Conservation (phyloP, 1,139 yeast genomes). For the Suhomyces bolitotheri region DNA sequence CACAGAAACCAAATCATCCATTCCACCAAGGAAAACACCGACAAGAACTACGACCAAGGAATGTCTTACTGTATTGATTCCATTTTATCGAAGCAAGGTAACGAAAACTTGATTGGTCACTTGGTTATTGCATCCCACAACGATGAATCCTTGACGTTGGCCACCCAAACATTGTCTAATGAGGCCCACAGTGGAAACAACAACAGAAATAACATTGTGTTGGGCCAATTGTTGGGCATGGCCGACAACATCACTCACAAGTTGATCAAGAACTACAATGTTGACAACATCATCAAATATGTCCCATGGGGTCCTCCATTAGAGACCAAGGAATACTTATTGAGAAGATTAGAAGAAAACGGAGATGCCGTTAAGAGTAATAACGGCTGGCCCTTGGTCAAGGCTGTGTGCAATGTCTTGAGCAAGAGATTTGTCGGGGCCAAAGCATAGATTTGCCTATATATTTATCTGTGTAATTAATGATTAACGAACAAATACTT, state of each 20-base stretch:
- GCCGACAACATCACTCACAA: slow-evolving; percentile 86
- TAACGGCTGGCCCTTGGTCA: slow-evolving; percentile 77
- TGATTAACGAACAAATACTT: slow-evolving; percentile 11
- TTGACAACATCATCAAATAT: slow-evolving; percentile 81
- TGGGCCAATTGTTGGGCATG: slow-evolving; percentile 95
- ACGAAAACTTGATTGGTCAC: slow-evolving; percentile 68
- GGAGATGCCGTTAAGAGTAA: slow-evolving; percentile 93
- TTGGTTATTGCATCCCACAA: slow-evolving; percentile 94
- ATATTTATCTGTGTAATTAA: slow-evolving; percentile 2
- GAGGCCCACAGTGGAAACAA: slow-evolving; percentile 24
- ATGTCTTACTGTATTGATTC: slow-evolving; percentile 63
- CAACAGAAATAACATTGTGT: slow-evolving; percentile 65
- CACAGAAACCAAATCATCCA: slow-evolving; percentile 68
- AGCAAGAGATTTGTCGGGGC: slow-evolving; percentile 38
- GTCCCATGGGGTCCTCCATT: slow-evolving; percentile 98
- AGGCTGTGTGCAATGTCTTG: slow-evolving; percentile 51
- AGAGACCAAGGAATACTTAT: slow-evolving; percentile 87
- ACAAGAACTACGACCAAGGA: slow-evolving; percentile 71
- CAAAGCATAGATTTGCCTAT: neutral
- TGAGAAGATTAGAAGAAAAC: slow-evolving; percentile 92
- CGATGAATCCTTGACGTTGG: slow-evolving; percentile 70
- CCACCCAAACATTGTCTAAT: slow-evolving; percentile 54
- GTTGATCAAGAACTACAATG: slow-evolving; percentile 62
- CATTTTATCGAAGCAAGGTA: slow-evolving; percentile 47
- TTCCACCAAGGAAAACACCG: slow-evolving; percentile 75